Base-by-base conservation (phyloP, 2,329 filamentous ascomycete genomes). In the Alternaria rosae region DNA sequence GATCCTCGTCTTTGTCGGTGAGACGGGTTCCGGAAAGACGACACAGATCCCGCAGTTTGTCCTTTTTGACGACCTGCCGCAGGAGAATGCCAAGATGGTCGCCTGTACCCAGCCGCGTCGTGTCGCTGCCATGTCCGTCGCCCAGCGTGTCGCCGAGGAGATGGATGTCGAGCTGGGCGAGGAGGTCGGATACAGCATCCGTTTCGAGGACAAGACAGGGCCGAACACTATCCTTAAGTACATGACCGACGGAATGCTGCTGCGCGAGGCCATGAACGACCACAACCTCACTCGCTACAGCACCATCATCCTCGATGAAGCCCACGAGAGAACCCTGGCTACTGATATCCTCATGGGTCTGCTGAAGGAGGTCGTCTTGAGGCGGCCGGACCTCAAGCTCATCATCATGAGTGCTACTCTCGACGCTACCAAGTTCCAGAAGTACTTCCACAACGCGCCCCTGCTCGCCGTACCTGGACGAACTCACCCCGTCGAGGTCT, bases 1-100 rank as follows among this genome's bases (percentile, higher is more conserved):
- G 82, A 97, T 99, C 70, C 89, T 99, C 64, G 95, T 99, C 74
- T 97, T 99, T 76, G 95, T 99, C 68, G 95, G 95, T 84, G 95
- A 99, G 85, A 99, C 95, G 9, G 95, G 96, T 88, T 99, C 95
- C 69, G 95, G 95, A 83, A 99, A 99, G 85, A 99, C 95, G 5
- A 99, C 95, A 0, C 95, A 99, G 84, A 98, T 99, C 64, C 95
- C 95, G 2, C 95, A 99, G 80, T 99, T 97, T 79, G 94, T 99
- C 69, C 88, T 99, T 42, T 98, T 91, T 85, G 95, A 99, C 82
- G 95, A 99, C 81, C 87, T 97, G 30, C 94, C 95, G 25, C 92
- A 98, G 74, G 84, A 89, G 66, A 89, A 90, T 70, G 87, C 89
- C 78, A 97, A 97, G 84, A 90, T 97, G 81, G 91, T 99, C 61